Conservation (phyloP, 768 basidiomycete species). For the Pisolithus sp. region DNA sequence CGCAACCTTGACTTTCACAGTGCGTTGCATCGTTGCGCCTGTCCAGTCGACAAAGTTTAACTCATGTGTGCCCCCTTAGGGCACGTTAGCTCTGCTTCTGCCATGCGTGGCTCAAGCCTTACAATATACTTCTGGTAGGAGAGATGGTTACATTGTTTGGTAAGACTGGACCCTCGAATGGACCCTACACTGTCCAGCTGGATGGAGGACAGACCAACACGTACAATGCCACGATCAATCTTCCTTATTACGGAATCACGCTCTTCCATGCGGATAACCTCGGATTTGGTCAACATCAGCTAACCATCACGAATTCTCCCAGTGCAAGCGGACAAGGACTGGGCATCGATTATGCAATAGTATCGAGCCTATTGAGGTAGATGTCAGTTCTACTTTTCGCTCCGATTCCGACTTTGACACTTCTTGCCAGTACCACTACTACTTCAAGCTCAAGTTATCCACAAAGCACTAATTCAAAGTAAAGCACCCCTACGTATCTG, state of each 20-base stretch:
- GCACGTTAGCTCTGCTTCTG: conserved; percentile 7
- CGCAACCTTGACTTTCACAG: conserved; percentile 35
- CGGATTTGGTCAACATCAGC: conserved; percentile 32
- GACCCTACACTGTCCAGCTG: conserved; percentile 31
- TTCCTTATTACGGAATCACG: conserved; percentile 22
- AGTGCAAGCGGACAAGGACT: conserved; percentile 13
- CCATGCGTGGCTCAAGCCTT: no score
- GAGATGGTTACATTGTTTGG: conserved; percentile 42
- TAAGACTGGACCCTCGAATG: conserved; percentile 30
- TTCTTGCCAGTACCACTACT: not conserved
- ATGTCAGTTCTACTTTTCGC: not conserved
- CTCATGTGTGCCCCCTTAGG: conserved; percentile 6
- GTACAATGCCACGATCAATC: conserved; percentile 6
- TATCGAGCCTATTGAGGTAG: conserved; percentile 17
- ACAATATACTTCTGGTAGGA: conserved; percentile 20
- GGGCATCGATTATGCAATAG: conserved; percentile 29
- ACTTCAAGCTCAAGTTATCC: not conserved
- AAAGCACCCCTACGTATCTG: not conserved
- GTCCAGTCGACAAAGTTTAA: conserved; percentile 3
- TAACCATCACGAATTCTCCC: conserved; percentile 29
- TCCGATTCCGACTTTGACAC: not conserved
- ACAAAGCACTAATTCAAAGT: no score
- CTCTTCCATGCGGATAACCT: conserved; percentile 32
- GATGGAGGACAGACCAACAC: conserved; percentile 20
- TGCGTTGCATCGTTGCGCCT: conserved; percentile 14